Evolutionary conservation across 1,139 yeast genomes (phyloP).

Genomic region (Saccharomyces hybrid): DNA sequence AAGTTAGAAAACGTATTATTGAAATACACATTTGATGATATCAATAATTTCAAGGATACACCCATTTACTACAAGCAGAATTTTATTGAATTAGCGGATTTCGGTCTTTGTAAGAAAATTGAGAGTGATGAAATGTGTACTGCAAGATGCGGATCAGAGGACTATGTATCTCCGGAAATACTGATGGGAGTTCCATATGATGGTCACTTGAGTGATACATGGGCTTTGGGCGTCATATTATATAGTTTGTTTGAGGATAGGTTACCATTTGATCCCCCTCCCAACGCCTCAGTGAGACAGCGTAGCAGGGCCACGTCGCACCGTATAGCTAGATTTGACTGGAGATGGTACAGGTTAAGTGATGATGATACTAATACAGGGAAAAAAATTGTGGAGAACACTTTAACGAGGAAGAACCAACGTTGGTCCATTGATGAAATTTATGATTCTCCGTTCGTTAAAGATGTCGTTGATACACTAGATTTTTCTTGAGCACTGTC

Average conservation of each 20-base stretch:
- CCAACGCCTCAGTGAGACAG: conserved; percentile 42
- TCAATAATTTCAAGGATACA: conserved; percentile 23
- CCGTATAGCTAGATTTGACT: conserved; percentile 83
- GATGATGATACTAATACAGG: conserved; percentile 39
- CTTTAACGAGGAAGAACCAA: conserved; percentile 47
- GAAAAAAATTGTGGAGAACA: conserved; percentile 45
- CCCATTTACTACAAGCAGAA: conserved; percentile 12
- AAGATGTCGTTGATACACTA: conserved; percentile 10
- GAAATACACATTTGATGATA: conserved; percentile 32
- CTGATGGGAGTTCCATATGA: conserved; percentile 85
- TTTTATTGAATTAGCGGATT: conserved; percentile 68
- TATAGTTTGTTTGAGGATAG: conserved; percentile 78
- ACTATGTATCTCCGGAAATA: conserved; percentile 89
- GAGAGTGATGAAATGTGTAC: conserved; percentile 50
- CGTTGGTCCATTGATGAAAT: conserved; percentile 40
- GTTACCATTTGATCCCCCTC: conserved; percentile 80
- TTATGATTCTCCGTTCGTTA: conserved; percentile 33
- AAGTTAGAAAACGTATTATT: conserved; percentile 38
- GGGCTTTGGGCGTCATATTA: conserved; percentile 90
- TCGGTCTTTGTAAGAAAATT: conserved; percentile 74
- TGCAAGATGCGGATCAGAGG: conserved; percentile 93
- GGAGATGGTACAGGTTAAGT: conserved; percentile 65
- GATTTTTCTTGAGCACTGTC: conserved; percentile 5
- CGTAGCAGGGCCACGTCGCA: conserved; percentile 64
- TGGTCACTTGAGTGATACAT: conserved; percentile 85